Evolutionary conservation across 345 rosid species (phyloP).

Genomic region (Euphorbia pulcherrima): DNA sequence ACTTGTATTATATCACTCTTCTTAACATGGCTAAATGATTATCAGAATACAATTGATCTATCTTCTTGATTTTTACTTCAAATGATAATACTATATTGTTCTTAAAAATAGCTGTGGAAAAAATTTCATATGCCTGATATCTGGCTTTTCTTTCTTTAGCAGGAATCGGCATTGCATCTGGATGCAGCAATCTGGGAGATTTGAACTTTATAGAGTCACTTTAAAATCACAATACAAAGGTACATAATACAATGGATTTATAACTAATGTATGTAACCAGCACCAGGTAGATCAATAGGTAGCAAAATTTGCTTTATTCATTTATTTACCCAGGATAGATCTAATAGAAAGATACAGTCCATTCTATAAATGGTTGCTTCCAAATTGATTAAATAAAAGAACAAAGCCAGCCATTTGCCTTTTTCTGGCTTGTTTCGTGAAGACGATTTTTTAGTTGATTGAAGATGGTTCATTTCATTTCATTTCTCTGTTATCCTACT

Average conservation of each 20-base stretch:
- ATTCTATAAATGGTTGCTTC: background rate
- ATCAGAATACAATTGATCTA: background rate
- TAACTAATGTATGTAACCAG: background rate
- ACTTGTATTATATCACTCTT: too few species aligned
- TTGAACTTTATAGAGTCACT: background rate
- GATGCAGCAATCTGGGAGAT: conserved; percentile 1
- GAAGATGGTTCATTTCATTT: background rate
- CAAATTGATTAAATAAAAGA: background rate
- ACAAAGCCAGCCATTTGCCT: background rate
- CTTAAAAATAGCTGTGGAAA: background rate
- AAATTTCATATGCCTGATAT: conserved; percentile 10
- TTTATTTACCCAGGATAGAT: background rate
- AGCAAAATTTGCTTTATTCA: too few species aligned
- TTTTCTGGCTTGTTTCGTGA: background rate
- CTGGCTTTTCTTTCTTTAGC: conserved; percentile 6
- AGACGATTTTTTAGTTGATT: background rate
- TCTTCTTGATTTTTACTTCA: background rate
- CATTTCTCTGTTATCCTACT: background rate
- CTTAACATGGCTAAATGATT: background rate
- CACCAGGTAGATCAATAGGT: background rate
- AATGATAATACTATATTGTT: background rate
- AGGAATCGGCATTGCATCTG: conserved; percentile 11
- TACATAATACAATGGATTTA: conserved; percentile 6
- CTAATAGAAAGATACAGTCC: background rate
- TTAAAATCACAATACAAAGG: conserved; percentile 1